Conservation (phyloP, 148 eudicot species). For the Chenopodium album region DNA sequence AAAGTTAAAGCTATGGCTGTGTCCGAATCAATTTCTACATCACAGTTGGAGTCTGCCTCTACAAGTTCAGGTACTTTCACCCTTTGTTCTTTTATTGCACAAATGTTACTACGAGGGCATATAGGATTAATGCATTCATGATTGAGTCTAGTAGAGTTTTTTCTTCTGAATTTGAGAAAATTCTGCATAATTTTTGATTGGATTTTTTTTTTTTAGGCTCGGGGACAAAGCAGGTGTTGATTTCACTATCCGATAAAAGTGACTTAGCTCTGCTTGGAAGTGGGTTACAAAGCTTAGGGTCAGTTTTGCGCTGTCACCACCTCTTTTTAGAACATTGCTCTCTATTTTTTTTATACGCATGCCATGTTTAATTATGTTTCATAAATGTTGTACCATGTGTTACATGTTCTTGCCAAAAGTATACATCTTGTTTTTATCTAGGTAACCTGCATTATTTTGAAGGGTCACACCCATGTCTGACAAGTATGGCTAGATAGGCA, state of each 20-base stretch:
- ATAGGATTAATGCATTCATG: background rate
- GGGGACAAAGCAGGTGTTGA: slow-evolving; percentile 69
- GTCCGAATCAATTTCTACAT: slow-evolving; percentile 21
- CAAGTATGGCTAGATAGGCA: no score
- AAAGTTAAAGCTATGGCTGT: slow-evolving; percentile 37
- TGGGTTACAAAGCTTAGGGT: slow-evolving; percentile 88
- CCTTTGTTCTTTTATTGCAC: no score
- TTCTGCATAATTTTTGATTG: background rate
- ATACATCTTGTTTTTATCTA: no score
- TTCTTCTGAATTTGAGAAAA: background rate
- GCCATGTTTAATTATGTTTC: background rate
- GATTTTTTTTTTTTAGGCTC: slow-evolving; percentile 15
- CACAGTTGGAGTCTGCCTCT: slow-evolving; percentile 29
- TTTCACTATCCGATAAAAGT: slow-evolving; percentile 86
- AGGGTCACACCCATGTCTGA: no score
- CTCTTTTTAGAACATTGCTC: background rate
- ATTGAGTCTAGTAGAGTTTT: background rate
- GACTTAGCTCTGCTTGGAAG: slow-evolving; percentile 62
- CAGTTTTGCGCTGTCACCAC: slow-evolving; percentile 19
- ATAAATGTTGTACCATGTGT: no score
- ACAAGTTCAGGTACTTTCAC: slow-evolving; percentile 22
- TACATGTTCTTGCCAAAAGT: no score
- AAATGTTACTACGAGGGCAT: background rate
- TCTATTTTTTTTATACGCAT: background rate
- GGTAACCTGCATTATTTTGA: no score